Evolutionary conservation across 2,329 filamentous ascomycete genomes (phyloP).

Genomic region (Hymenoscyphus albidus): DNA sequence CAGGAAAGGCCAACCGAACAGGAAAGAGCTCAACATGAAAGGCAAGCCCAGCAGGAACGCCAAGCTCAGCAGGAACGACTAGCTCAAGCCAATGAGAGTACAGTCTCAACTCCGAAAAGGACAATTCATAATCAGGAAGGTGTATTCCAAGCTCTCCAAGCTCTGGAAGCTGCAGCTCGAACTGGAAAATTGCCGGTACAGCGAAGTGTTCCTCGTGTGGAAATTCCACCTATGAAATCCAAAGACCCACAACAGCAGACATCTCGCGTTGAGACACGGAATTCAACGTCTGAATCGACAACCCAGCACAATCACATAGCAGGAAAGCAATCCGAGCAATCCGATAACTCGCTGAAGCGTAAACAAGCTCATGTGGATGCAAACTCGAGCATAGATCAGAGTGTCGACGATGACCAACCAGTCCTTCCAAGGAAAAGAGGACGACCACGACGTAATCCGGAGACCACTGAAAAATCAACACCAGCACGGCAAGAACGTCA

Average conservation of each 20-base stretch:
- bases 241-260: background rate
- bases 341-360: constrained; percentile 7
- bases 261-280: background rate
- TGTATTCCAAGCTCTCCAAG: too few species aligned
- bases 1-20: too few species aligned
- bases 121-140: too few species aligned
- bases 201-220: constrained; percentile 5
- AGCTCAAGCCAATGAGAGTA: too few species aligned
- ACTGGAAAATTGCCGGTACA: background rate
- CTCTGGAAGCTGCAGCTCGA: background rate
- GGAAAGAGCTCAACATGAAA: too few species aligned
- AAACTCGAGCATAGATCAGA: background rate
- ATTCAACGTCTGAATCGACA: background rate
- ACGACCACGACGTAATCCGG: background rate
- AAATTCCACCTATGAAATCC: background rate
- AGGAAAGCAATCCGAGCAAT: background rate
- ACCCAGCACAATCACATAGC: background rate
- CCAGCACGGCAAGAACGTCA: background rate
- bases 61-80: too few species aligned
- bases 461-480: background rate
- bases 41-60: too few species aligned
- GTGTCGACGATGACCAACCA: background rate
- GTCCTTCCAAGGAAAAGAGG: background rate
- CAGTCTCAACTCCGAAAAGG: too few species aligned
- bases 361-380: constrained; percentile 5